phyloP scores from a whole-genome alignment of 225 moss, liverwort and hornwort genomes.

The Physcomitrellopsis africana region DNA sequence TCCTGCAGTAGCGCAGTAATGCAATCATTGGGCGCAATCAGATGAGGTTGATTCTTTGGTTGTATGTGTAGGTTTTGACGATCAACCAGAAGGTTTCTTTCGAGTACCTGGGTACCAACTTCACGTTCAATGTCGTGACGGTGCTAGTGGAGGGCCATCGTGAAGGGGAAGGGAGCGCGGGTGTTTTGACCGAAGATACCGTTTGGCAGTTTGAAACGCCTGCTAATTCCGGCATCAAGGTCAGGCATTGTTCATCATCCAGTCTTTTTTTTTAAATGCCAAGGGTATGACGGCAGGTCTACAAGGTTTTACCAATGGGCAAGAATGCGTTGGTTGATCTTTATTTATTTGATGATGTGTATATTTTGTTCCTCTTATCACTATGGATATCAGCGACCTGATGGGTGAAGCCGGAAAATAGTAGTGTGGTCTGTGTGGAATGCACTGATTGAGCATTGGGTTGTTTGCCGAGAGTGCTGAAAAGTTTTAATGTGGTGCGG shows the following conservation, averaged over 20 bases:
- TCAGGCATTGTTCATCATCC: constrained; percentile 28
- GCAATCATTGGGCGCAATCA: constrained; percentile 15
- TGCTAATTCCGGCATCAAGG: constrained; percentile 86
- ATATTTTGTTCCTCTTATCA: too few species aligned
- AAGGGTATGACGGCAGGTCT: background rate
- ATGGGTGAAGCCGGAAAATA: background rate
- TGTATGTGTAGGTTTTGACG: constrained; percentile 63
- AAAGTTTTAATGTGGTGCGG: constrained; percentile 8
- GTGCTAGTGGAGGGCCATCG: constrained; percentile 53
- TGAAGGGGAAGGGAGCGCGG: constrained; percentile 53
- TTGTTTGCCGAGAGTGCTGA: constrained; percentile 3
- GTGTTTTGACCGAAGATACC: constrained; percentile 64
- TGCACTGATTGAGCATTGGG: background rate
- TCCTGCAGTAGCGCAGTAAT: background rate
- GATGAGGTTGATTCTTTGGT: constrained; percentile 33
- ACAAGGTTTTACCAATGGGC: too few species aligned
- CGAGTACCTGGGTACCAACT: constrained; percentile 83
- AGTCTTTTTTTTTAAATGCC: background rate
- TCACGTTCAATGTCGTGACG: constrained; percentile 61
- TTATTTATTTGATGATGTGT: too few species aligned
- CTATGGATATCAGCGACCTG: background rate
- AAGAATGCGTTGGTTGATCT: too few species aligned
- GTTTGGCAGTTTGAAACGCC: constrained; percentile 75
- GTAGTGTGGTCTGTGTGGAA: background rate
- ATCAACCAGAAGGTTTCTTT: constrained; percentile 77